Evolutionary conservation across 1,284 basidiomycete genomes (phyloP), one percentile per base, ranked within the genome.

Genomic region (Austropuccinia psidii): DNA sequence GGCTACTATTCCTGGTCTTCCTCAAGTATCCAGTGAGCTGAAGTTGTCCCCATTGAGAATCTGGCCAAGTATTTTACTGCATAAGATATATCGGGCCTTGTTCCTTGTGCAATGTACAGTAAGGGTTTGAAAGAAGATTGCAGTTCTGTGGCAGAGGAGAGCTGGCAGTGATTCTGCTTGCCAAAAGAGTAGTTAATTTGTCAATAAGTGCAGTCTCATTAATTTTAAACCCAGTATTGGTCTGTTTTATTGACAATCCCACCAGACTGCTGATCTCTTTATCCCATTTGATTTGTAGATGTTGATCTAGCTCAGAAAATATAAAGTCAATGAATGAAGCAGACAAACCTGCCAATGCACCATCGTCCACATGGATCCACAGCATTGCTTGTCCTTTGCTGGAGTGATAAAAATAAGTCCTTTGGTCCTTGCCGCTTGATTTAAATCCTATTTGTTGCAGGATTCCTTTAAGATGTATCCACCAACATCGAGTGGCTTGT

Each of bases 361-460:
- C 67, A 13, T 70, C 43, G 17, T 70, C 55, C 2, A 58, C 55
- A 29, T 70, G 67, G 13, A 70, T 31, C 52, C 67, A 70, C 37
- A 70, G 17, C 9, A 58, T 15, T 5, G n/a, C 39, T 15, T n/a
- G 31, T 17, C 27, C 55, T 1, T 60, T 19, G 5, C 8, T 4
- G 19, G 21, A n/a, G 4, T 45, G 8, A 27, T 55, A 58, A 37
- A 41, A 31, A 24, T 70, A 70, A 15, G 54, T 47, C 8, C 54
- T 60, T 9, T 45, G 37, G 33, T 70, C 57, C 8, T 58, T 29
- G 1, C 35, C 39, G 4, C 45, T 60, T 8, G 41, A 29, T 2
- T 2, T 15, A 21, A 60, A 70, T n/a, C 68, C 68, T 8, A 61
- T 52, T 4, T 6, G 1, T 19, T 24, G 24, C 7, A 70, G 54